Evolutionary conservation across 192 early-diverging fungal genomes (phyloP), one percentile per base, ranked within the genome.

Genomic region (Phycomyces blakesleeanus): DNA sequence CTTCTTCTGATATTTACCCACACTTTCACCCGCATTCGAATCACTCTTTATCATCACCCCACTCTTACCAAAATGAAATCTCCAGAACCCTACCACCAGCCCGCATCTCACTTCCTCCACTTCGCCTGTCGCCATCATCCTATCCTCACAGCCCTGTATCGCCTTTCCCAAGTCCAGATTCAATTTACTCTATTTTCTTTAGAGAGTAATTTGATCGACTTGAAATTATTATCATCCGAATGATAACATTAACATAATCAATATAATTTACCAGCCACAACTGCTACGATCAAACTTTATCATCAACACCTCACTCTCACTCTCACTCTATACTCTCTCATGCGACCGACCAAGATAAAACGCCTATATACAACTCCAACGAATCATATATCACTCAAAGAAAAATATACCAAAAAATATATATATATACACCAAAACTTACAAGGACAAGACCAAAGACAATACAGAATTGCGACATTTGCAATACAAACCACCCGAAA

Each of bases 111-210:
- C 26, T 61, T 55, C 59, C 59, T 39, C 63, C 62, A 54, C 37
- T 66, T n/a, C 42, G 70, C 55, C 38, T 66, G 21, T 39, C 22
- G 12, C 51, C 37, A 15, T 34, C 24, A 42, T 21, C 14, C 21
- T n/a, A 41, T 5, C 51, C 51, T 37, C 38, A 27, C 21, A 62
- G 60, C 39, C 67, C 64, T 20, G 0, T 47, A 50, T 56, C 62
- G 15, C 44, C 51, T 39, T 61, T 44, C 54, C 51, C 69, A 4
- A 71, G 44, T 61, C 59, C 70, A 34, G 57, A 24, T 41, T 61
- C 70, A 2, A 55, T 61, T 18, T 44, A 62, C 39, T 21, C 42
- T 14, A 41, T 62, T 39, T 52, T 42, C 20, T 55, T 25, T 18
- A 37, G 63, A 27, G 53, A 59, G 20, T 25, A 60, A 47, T 20